Conservation (phyloP, 169 alveolate species). For the Plasmodium billcollinsi region DNA sequence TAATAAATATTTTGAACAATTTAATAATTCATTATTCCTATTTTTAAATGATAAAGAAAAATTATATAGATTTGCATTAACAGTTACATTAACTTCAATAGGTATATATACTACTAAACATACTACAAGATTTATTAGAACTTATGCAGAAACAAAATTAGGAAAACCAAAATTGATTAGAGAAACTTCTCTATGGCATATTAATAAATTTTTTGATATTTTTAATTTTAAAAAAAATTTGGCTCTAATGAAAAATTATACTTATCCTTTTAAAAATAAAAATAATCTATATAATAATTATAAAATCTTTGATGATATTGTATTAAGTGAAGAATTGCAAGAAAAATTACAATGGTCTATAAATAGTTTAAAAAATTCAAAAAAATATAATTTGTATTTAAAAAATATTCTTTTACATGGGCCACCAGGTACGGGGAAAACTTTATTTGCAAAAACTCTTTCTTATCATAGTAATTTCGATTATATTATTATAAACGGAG, state of each 20-base stretch:
- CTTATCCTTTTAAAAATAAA: neutral
- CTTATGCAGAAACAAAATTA: conserved; percentile 82
- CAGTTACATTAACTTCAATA: conserved; percentile 54
- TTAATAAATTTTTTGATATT: conserved; percentile 78
- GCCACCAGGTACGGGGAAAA: conserved; percentile 98
- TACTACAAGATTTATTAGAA: conserved; percentile 60
- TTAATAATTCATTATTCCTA: conserved; percentile 85
- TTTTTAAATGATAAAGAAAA: conserved; percentile 85
- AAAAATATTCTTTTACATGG: conserved; percentile 95
- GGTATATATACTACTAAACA: conserved; percentile 73
- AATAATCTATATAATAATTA: neutral
- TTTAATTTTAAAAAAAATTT: conserved; percentile 45
- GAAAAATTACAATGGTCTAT: conserved; percentile 93
- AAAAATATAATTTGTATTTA: conserved; percentile 93
- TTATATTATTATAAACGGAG: conserved; percentile 96
- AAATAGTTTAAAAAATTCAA: conserved; percentile 94
- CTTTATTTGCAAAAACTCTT: conserved; percentile 93
- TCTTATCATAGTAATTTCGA: conserved; percentile 95
- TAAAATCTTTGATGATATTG: conserved; percentile 90
- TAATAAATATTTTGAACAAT: conserved; percentile 86
- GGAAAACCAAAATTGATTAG: conserved; percentile 93
- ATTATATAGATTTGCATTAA: conserved; percentile 77
- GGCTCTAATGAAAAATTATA: neutral
- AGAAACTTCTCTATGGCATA: conserved; percentile 91
- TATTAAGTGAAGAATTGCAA: conserved; percentile 90